A percentile compares a stretch with the other conserved stretches of the same genome.
Evolutionary conservation across 768 basidiomycete genomes (phyloP).

Genomic region (Mycena leptocephala): DNA sequence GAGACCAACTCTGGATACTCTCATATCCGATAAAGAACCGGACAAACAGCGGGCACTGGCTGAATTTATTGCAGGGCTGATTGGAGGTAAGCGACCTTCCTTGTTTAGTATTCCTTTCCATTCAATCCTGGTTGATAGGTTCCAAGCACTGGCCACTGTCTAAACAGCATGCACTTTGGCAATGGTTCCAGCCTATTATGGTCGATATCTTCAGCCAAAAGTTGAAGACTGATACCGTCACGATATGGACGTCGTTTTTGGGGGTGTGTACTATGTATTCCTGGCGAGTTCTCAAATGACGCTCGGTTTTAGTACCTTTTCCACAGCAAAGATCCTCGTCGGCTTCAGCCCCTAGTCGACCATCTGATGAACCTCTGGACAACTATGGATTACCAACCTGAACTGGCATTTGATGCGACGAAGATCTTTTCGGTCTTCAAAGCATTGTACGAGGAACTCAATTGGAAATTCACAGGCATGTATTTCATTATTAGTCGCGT

Average conservation of each 20-base stretch:
- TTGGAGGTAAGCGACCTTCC: conserved; percentile 63
- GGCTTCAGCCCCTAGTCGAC: conserved; percentile 86
- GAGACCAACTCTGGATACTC: conserved; percentile 72
- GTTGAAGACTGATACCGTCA: conserved; percentile 87
- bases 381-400: conserved; percentile 82
- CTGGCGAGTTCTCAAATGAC: conserved; percentile 6
- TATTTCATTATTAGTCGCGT: background rate
- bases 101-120: background rate
- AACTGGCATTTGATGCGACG: conserved; percentile 87
- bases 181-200: conserved; percentile 84
- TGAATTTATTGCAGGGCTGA: conserved; percentile 84
- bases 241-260: conserved; percentile 85
- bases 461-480: conserved; percentile 77
- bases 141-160: conserved; percentile 90
- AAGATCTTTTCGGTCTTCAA: conserved; percentile 80
- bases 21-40: conserved; percentile 81
- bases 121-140: conserved; percentile 58
- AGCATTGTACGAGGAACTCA: conserved; percentile 80
- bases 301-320: conserved; percentile 75
- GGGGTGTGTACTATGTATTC: conserved; percentile 62
- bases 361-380: conserved; percentile 77
- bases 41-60: conserved; percentile 93
- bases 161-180: conserved; percentile 82
- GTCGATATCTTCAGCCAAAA: conserved; percentile 77
- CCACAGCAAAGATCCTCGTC: conserved; percentile 86